These are phyloP conservation scores for Quercus gilva DNA, from an alignment of 306 rosid genomes.

Conservation along the genomic window DNA sequence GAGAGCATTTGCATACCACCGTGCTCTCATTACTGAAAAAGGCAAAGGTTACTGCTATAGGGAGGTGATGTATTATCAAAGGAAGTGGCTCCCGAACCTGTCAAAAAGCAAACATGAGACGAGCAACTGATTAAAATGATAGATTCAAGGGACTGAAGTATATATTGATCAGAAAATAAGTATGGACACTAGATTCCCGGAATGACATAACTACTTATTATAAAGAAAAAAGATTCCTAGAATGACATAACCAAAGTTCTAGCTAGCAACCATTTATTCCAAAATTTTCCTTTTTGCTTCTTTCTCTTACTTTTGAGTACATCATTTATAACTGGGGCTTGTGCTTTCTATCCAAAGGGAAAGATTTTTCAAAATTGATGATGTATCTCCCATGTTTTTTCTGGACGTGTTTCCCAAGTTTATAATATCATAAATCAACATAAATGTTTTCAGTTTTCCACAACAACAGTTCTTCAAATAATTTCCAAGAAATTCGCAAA, in stretches of 20 bases:
- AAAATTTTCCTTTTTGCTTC: background rate
- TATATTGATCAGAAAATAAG: background rate
- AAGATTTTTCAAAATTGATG: background rate
- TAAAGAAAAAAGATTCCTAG: too few species aligned
- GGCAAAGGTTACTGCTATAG: slow-evolving; percentile 87
- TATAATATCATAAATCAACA: background rate
- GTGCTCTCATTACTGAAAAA: slow-evolving; percentile 67
- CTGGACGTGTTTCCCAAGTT: background rate
- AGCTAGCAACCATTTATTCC: background rate
- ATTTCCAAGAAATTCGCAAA: slow-evolving; percentile 1
- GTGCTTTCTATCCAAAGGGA: background rate
- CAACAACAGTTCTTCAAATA: background rate
- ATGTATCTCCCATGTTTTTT: background rate
- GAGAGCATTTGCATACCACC: slow-evolving; percentile 42
- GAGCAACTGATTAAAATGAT: background rate
- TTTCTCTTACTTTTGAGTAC: background rate
- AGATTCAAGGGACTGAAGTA: background rate
- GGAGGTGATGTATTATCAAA: slow-evolving; percentile 85
- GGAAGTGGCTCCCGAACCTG: slow-evolving; percentile 89
- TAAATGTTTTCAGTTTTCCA: background rate
- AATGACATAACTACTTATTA: background rate
- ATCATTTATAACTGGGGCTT: background rate
- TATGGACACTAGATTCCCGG: background rate
- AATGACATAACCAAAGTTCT: background rate
- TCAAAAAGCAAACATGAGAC: slow-evolving; percentile 23